Conservation (phyloP, 1,284 basidiomycete species). For the Naganishia cerealis region DNA sequence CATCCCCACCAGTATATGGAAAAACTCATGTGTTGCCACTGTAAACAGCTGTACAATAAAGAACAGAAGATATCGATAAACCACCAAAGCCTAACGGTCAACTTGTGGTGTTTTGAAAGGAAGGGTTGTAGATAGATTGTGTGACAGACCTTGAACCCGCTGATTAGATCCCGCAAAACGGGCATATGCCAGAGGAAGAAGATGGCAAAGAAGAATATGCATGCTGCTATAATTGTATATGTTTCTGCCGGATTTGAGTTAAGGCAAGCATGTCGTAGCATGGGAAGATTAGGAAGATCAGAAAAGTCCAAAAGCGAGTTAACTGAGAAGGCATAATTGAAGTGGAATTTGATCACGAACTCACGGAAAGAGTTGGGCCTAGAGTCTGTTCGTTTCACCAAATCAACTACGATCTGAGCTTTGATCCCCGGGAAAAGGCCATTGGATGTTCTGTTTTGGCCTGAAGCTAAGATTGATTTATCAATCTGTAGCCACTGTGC, state of each 20-base stretch:
- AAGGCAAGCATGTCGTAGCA: neutral
- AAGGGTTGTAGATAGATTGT: neutral
- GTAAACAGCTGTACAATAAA: conserved; percentile 46
- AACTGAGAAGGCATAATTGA: neutral
- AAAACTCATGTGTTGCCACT: conserved; percentile 50
- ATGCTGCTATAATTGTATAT: conserved; percentile 51
- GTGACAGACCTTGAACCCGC: conserved; percentile 47
- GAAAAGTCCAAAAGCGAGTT: neutral
- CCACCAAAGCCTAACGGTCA: neutral
- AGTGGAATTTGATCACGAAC: conserved; percentile 8
- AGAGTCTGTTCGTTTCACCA: conserved; percentile 36
- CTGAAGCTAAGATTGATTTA: neutral
- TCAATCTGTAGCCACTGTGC: neutral
- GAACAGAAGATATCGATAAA: neutral
- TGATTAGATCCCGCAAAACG: conserved; percentile 46
- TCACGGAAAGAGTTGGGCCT: conserved; percentile 47
- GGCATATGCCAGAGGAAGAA: conserved; percentile 52
- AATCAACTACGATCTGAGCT: neutral
- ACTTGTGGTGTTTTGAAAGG: neutral
- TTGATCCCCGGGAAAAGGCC: neutral
- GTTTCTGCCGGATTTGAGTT: conserved; percentile 40
- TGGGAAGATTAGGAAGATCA: neutral
- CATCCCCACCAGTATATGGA: conserved; percentile 48
- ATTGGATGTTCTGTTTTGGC: neutral
- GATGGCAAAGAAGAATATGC: conserved; percentile 48